Conservation (phyloP, 257 asterid species). For the Anisodus tanguticus region DNA sequence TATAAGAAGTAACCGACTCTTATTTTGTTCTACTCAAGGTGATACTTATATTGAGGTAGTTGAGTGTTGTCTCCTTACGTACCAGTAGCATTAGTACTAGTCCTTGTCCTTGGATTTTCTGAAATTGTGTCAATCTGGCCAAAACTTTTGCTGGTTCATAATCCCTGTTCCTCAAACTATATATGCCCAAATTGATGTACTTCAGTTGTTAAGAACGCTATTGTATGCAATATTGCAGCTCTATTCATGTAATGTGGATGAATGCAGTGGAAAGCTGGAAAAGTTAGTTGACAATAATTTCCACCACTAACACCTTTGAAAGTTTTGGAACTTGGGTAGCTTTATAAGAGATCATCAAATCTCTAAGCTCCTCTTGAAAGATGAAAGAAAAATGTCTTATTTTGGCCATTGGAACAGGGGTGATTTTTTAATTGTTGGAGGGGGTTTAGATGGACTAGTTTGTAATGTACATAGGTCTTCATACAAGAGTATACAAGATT, state of each 20-base stretch:
- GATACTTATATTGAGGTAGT: too few species aligned
- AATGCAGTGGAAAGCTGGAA: neutral
- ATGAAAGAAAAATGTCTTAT: too few species aligned
- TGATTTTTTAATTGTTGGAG: neutral
- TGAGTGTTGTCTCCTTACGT: too few species aligned
- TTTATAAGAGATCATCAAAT: too few species aligned
- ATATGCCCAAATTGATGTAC: neutral
- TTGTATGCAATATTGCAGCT: neutral
- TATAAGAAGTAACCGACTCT: too few species aligned
- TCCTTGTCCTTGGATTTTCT: neutral
- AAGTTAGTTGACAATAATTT: neutral
- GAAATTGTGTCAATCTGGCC: too few species aligned
- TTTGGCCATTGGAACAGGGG: neutral
- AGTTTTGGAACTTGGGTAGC: too few species aligned
- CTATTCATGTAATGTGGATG: neutral
- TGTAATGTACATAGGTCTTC: slow-evolving; percentile 23
- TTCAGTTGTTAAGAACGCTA: neutral
- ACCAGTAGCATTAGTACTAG: too few species aligned
- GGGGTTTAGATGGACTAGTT: neutral
- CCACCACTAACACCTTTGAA: neutral
- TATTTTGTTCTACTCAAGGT: too few species aligned
- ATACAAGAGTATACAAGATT: neutral
- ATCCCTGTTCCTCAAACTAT: neutral
- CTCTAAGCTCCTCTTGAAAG: too few species aligned
- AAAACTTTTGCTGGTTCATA: neutral